Percentiles rank a stretch among this genome's conserved stretches.
Evolutionary conservation across 1,139 yeast genomes (phyloP).

Genomic region (Geotrichum cucujoidarum): DNA sequence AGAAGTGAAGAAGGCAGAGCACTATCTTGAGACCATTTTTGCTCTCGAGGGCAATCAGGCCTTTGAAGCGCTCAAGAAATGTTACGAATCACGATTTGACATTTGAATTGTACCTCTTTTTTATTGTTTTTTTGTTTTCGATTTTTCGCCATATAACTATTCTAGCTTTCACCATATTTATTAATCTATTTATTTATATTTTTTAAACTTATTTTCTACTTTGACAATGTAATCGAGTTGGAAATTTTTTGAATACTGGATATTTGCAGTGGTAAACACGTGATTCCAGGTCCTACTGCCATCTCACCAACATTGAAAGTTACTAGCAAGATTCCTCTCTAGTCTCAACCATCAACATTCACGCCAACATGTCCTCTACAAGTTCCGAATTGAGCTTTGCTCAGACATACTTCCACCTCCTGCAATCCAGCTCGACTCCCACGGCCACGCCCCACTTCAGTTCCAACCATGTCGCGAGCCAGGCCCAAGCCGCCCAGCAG

Average conservation of each 20-base stretch:
- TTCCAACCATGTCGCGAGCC: constrained; percentile 5
- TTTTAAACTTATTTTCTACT: too few relatives aligned
- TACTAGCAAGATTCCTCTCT: background rate
- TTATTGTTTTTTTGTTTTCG: background rate
- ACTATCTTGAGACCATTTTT: background rate
- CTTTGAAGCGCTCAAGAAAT: constrained; percentile 15
- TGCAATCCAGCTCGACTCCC: constrained; percentile 2
- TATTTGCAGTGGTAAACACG: too few relatives aligned
- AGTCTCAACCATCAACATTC: background rate
- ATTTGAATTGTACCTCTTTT: background rate
- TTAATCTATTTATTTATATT: background rate
- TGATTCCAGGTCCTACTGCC: too few relatives aligned
- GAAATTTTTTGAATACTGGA: too few relatives aligned
- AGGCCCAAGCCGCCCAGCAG: background rate
- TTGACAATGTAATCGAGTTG: too few relatives aligned
- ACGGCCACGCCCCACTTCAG: constrained; percentile 4
- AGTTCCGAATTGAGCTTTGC: constrained; percentile 8
- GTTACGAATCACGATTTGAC: constrained; percentile 5
- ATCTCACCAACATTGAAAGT: too few relatives aligned
- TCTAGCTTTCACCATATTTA: background rate
- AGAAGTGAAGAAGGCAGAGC: background rate
- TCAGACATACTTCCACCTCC: constrained; percentile 7
- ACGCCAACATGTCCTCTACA: constrained; percentile 1
- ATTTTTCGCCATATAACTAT: background rate
- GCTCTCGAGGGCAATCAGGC: constrained; percentile 9